Base-by-base conservation (phyloP, 2,329 filamentous ascomycete genomes). In the Beauveria rudraprayagi region DNA sequence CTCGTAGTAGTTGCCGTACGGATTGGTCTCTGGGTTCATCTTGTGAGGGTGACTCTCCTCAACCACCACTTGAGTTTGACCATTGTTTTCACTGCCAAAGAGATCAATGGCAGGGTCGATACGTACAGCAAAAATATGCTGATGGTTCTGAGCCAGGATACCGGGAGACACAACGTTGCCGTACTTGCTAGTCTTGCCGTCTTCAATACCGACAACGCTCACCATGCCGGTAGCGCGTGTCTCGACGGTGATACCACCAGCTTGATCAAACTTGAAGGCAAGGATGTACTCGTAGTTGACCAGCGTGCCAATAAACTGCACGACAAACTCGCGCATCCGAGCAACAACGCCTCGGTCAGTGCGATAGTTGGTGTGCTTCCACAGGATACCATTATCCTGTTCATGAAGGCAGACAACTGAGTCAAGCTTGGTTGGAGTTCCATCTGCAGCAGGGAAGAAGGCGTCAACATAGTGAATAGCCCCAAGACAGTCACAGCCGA, bases 311-410 rank as follows among this genome's bases (percentile, higher is more conserved):
- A 89, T 86, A 68, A 82, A 87, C 67, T 90, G 87, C 3, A 90
- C 72, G 0, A 90, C 84, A 1, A 90, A 74, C 65, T 87, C 81
- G 3, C 87, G 78, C 61, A 79, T 76, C 5, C 87, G 78, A 0
- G 81, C 81, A 0, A 88, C 83, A 0, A 84, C 82, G 0, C 84
- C 83, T 10, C 82, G 77, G 10, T 78, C 77, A 0, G 85, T 89
- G n/a, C 86, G 78, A 72, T 79, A 86, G 72, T 90, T 88, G 24
- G 85, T 81, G 73, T 90, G 87, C 69, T 90, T 90, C 85, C 86
- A 89, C 24, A 82, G 78, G 53, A 90, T 86, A 2, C 87, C 88
- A 63, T 84, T 82, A 68, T 90, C 88, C 67, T 88, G 82, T 71
- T 90, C 87, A 67, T 90, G 87, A 2, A 89, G 75, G 64, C 87